phyloP scores from a whole-genome alignment of 2,329 filamentous ascomycete genomes.

The Trichophyton mentagrophytes region DNA sequence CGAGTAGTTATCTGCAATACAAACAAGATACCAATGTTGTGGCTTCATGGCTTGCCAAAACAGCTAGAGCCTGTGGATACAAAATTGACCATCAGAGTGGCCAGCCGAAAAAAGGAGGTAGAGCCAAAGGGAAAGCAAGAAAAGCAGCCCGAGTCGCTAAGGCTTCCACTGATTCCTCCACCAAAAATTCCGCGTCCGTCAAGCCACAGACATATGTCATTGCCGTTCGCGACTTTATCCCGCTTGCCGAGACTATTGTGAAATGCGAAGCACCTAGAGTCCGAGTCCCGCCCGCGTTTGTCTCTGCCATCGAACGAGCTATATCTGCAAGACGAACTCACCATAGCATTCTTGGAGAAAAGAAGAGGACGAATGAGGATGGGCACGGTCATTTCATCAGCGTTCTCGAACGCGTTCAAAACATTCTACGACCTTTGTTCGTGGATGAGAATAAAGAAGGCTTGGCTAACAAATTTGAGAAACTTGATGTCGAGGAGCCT shows the following conservation, averaged over 20 bases:
- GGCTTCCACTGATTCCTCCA: neutral
- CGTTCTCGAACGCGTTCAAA: slow-evolving; percentile 6
- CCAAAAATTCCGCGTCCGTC: neutral
- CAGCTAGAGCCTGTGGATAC: slow-evolving; percentile 18
- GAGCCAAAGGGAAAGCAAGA: neutral
- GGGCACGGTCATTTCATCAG: slow-evolving; percentile 13
- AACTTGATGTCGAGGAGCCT: slow-evolving; percentile 28
- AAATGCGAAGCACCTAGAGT: slow-evolving; percentile 5
- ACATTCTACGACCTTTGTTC: slow-evolving; percentile 7
- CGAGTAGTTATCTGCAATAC: slow-evolving; percentile 18
- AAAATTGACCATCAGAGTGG: slow-evolving; percentile 5
- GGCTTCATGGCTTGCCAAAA: slow-evolving; percentile 19
- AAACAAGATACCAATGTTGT: slow-evolving; percentile 20
- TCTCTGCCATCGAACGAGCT: slow-evolving; percentile 5
- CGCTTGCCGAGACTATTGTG: slow-evolving; percentile 10
- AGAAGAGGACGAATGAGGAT: slow-evolving; percentile 6
- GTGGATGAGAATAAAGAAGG: neutral
- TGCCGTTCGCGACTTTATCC: slow-evolving; percentile 11
- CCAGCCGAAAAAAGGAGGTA: neutral
- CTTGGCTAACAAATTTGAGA: slow-evolving; percentile 24
- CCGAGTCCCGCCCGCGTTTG: slow-evolving; percentile 7
- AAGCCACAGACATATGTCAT: slow-evolving; percentile 7
- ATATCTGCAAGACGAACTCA: slow-evolving; percentile 7
- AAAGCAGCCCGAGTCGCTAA: neutral
- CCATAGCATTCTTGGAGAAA: neutral